Conservation (phyloP, 805 yeast species). For the Wickerhamiella domercqiae region DNA sequence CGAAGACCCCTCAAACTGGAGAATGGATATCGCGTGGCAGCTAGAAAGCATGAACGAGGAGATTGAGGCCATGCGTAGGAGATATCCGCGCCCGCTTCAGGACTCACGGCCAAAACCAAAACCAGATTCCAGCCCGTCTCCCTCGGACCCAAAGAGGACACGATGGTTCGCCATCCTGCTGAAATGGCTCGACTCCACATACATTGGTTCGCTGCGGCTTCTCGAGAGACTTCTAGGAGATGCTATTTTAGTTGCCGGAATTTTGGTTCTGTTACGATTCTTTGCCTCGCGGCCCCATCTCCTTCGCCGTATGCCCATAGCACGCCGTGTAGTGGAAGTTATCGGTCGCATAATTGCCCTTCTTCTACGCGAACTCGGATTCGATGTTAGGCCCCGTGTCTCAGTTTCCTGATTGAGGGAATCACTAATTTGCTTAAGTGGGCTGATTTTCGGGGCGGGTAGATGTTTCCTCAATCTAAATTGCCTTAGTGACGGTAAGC, state of each 20-base stretch:
- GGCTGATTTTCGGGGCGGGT: too few relatives aligned
- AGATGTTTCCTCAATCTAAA: too few relatives aligned
- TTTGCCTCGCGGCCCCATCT: conserved; percentile 10
- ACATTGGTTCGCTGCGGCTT: conserved; percentile 2
- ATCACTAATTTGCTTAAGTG: too few relatives aligned
- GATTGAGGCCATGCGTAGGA: conserved; percentile 14
- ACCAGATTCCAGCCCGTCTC: not conserved
- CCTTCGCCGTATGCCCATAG: conserved; percentile 9
- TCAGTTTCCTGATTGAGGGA: not conserved
- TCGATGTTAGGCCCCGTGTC: conserved; percentile 11
- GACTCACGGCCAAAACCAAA: not conserved
- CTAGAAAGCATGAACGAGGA: conserved; percentile 19
- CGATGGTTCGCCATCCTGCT: not conserved
- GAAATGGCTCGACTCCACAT: not conserved
- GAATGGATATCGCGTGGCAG: conserved; percentile 18
- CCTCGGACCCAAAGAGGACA: not conserved
- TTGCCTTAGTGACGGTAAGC: too few relatives aligned
- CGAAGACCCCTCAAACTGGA: conserved; percentile 12
- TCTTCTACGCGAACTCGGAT: conserved; percentile 15
- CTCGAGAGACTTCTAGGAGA: conserved; percentile 11
- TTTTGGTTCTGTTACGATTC: conserved; percentile 11
- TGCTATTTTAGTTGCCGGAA: conserved; percentile 6
- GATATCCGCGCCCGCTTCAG: conserved; percentile 2
- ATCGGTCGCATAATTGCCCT: conserved; percentile 14
- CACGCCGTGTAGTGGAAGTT: conserved; percentile 7